Evolutionary conservation across 225 moss, liverwort and hornwort genomes (phyloP).

Genomic region (Physcomitrellopsis africana): DNA sequence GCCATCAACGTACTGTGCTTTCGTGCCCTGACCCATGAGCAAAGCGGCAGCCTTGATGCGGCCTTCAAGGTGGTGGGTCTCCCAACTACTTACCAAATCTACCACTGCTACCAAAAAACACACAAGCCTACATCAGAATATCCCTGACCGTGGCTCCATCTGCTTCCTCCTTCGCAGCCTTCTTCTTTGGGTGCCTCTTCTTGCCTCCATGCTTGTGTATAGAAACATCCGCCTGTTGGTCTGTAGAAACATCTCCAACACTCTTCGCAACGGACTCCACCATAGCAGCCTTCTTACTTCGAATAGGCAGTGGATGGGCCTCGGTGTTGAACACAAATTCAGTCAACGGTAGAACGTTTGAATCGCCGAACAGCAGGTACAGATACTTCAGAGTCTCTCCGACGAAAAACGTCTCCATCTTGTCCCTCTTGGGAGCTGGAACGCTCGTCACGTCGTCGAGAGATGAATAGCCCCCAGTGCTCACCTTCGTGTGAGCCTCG

Average conservation of each 20-base stretch:
- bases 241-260: slow-evolving; percentile 25
- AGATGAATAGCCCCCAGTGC: slow-evolving; percentile 87
- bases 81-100: slow-evolving; percentile 3
- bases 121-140: slow-evolving; percentile 45
- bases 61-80: not conserved
- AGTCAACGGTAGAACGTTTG: slow-evolving; percentile 68
- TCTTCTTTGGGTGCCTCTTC: slow-evolving; percentile 2
- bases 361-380: slow-evolving; percentile 83
- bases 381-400: slow-evolving; percentile 98
- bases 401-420: slow-evolving; percentile 96
- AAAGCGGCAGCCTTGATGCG: slow-evolving; percentile 23
- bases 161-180: slow-evolving; percentile 19
- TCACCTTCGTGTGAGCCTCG: slow-evolving; percentile 82
- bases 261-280: slow-evolving; percentile 14
- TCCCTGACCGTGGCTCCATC: slow-evolving; percentile 36
- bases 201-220: slow-evolving; percentile 6
- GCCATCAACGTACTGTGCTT: slow-evolving; percentile 6
- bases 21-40: slow-evolving; percentile 7
- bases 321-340: slow-evolving; percentile 92
- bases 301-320: slow-evolving; percentile 89
- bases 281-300: slow-evolving; percentile 13
- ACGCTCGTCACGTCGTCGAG: slow-evolving; percentile 78
- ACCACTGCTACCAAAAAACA: not conserved
- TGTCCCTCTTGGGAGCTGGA: slow-evolving; percentile 82
- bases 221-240: not conserved